Evolutionary conservation across 768 basidiomycete genomes (phyloP), one percentile per base, ranked within the genome.

Genomic region (Fistulinella prunicolor): DNA sequence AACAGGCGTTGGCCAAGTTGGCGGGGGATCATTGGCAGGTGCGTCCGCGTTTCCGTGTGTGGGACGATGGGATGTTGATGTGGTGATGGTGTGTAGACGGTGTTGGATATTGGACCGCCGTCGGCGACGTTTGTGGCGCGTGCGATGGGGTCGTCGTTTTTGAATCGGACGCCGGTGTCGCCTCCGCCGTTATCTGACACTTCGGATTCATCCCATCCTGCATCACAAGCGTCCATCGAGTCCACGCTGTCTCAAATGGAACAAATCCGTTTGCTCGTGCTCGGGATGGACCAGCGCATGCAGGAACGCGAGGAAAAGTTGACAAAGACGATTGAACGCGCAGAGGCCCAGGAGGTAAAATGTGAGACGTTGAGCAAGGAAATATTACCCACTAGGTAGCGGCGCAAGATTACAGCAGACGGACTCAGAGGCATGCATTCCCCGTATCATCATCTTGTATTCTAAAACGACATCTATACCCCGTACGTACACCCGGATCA

Each of bases 1-100:
- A 93, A 61, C 76, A 79, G 26, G 85, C 87, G 40, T 65, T 93
- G 13, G 72, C 80, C 6, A 82, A 78, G 52, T 66, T 89, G 19
- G 85, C 80, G 1, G 89, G 89, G 0, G 82, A 86, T 44, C 85
- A 89, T 59, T 92, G 89, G 89, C 86, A 89, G 80, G 86, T 84
- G 48, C 30, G 75, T 42, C 17, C 9, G 10, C 6, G 9, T 22
- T 10, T 10, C 58, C 20, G 12, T 16, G 3, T 22, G 26, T 28
- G 16, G 20, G 13, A 2, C 22, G 6, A n/a, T 10, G 6, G 14
- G 7, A 13, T 4, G 30, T n/a, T 44, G 29, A 36, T 28, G 1
- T 28, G 40, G 32, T 34, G 12, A 34, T 16, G 7, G 32, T 5
- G 12, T 28, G 16, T 26, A 69, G 64, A 57, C 57, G 24, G 59